Evolutionary conservation across 2,329 filamentous ascomycete species (phyloP).

Genomic region (Pseudocercospora fuligena): DNA sequence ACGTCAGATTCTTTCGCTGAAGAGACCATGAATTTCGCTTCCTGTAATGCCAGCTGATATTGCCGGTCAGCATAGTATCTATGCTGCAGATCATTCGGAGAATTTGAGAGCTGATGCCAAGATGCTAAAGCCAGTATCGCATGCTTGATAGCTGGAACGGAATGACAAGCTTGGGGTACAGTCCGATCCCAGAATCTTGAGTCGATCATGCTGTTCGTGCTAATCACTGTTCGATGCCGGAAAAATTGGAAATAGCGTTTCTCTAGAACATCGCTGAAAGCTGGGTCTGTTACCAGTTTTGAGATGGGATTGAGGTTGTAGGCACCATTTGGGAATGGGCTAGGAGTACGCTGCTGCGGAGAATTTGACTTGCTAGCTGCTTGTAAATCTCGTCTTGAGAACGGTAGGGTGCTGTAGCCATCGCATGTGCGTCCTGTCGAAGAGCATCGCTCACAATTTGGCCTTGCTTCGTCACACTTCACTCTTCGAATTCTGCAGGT

Average conservation of each 20-base stretch:
- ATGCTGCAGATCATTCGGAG: slow-evolving; percentile 2
- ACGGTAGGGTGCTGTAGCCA: slow-evolving; percentile 22
- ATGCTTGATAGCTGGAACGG: slow-evolving; percentile 35
- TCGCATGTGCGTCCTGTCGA: slow-evolving; percentile 29
- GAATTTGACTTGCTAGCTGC: slow-evolving; percentile 8
- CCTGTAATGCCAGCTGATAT: slow-evolving; percentile 10
- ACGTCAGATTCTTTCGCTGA: not conserved
- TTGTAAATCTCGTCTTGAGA: slow-evolving; percentile 11
- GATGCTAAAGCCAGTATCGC: slow-evolving; percentile 34
- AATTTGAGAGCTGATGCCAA: slow-evolving; percentile 27
- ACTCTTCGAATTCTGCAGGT: no score
- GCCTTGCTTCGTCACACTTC: slow-evolving; percentile 20
- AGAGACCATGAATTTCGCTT: slow-evolving; percentile 10
- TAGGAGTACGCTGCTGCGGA: not conserved
- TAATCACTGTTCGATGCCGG: slow-evolving; percentile 25
- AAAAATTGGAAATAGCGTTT: slow-evolving; percentile 32
- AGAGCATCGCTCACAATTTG: slow-evolving; percentile 20
- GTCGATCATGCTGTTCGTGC: slow-evolving; percentile 27
- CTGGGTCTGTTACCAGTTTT: slow-evolving; percentile 6
- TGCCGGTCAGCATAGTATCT: slow-evolving; percentile 1
- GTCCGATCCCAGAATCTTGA: slow-evolving; percentile 35
- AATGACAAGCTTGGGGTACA: slow-evolving; percentile 31
- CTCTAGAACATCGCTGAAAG: slow-evolving; percentile 10
- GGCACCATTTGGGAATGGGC: not conserved
- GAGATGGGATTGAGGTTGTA: not conserved